Evolutionary conservation across 2,329 filamentous ascomycete genomes (phyloP), one percentile per base, ranked within the genome.

Genomic region (Blastomyces percursus): DNA sequence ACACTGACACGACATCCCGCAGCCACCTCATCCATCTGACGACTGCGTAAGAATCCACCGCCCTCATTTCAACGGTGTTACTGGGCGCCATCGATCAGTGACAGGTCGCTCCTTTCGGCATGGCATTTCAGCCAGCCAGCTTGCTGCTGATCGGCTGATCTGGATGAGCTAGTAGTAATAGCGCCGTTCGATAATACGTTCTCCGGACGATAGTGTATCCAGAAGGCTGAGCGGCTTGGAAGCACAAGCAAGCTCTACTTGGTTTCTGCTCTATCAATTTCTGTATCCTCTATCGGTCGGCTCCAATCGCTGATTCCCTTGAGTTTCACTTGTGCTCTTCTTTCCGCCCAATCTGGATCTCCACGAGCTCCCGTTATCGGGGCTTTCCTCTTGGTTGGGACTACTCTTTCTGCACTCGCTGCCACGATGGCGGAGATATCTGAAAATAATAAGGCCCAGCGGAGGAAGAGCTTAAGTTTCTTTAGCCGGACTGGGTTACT

Each of bases 381-480:
- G 56, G 40, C 40, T 48, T 59, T 44, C 21, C 30, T 21, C 11
- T 56, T 40, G 30, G 8, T 42, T 56, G 21, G 48, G 21, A 42
- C 32, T 35, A 3, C 12, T 32, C 19, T 19, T 12, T 12, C 40
- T 9, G 5, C 14, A 21, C n/a, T 21, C 21, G 16, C 14, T 32
- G 6, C 54, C 66, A 61, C 62, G 64, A 69, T 69, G 67, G 67
- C 67, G 24, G 67, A 69, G 24, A 63, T 54, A 55, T 14, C 63
- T 38, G 61, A 63, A 19, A 11, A 40, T 51, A 48, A 38, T 27
- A 63, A 66, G 59, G 69, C 67, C 64, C 66, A 68, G 62, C 67
- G 71, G 55, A 72, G 72, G 66, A 73, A 71, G 66, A 74, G 72
- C 65, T 64, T 74, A 59, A 71, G 70, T 60, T 65, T 72, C 59